phyloP scores from a whole-genome alignment of 2,329 filamentous ascomycete genomes.

The Calonectria multiphialidica region DNA sequence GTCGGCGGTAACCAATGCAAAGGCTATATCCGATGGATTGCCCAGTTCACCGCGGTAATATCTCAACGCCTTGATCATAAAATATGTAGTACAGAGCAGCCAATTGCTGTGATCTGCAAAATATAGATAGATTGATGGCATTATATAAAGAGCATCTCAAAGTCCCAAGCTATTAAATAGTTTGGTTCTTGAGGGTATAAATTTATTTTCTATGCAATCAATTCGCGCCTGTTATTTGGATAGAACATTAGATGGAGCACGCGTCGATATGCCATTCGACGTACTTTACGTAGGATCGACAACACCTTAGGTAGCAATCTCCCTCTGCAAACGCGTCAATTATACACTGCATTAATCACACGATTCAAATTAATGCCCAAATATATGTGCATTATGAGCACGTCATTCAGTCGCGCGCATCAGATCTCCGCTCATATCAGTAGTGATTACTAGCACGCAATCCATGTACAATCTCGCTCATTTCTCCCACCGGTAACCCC shows the following conservation, averaged over 20 bases:
- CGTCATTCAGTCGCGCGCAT: neutral
- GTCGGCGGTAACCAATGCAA: neutral
- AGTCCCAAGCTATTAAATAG: too few relatives aligned
- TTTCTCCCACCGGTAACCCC: conserved; percentile 3
- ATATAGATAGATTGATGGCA: too few relatives aligned
- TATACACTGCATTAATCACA: neutral
- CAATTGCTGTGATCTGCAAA: too few relatives aligned
- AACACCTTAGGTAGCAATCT: neutral
- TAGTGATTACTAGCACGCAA: conserved; percentile 3
- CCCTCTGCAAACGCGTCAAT: too few relatives aligned
- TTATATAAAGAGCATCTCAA: too few relatives aligned
- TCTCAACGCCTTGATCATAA: too few relatives aligned
- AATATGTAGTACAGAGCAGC: too few relatives aligned
- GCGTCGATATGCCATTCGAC: neutral
- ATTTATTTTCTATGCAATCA: too few relatives aligned
- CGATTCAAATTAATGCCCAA: neutral
- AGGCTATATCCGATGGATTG: neutral
- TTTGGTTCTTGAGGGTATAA: too few relatives aligned
- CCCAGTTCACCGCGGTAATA: too few relatives aligned
- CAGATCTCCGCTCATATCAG: neutral
- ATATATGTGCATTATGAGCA: neutral
- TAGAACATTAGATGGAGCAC: too few relatives aligned
- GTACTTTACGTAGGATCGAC: neutral
- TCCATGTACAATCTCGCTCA: neutral
- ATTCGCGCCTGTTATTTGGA: too few relatives aligned